Base-by-base conservation (phyloP, 768 basidiomycete genomes). In the Asterophora parasitica region DNA sequence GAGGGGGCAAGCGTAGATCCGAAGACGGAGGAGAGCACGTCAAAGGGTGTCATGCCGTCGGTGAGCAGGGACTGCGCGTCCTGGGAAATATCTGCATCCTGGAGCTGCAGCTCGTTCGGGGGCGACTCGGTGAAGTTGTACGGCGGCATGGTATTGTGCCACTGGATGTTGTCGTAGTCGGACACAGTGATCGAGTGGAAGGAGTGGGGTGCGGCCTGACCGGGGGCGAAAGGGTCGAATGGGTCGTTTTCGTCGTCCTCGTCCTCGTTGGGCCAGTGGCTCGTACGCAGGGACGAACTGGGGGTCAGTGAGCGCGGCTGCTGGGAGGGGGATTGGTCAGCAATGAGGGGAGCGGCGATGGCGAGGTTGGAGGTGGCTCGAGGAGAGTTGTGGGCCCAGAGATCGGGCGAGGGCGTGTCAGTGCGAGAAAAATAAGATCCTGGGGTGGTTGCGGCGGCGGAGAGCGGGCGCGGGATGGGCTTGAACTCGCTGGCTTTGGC, bases 1-100 rank as follows among this genome's bases (percentile, higher is more conserved):
- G 85, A 85, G 2, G 92, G 85, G 0, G 93, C 85, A 8, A 99
- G 76, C 2, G 91, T 83, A 2, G 91, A 85, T 12, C 89, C 92
- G 62, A 99, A 99, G 32, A 99, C 90, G 35, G 90, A 92, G 61
- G 80, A 82, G 15, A 99, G 83, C 35, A 97, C 92, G 58, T 99
- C 96, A 58, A 99, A 87, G 1, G 96, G 96, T 1, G 95, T 95
- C 92, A 99, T 95, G 36, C 92, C 92, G 61, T 90, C 88, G 0
- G 85, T 88, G 42, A 91, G 76, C 66, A 80, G 72, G 28, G 52
- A 42, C 28, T 53, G 52, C 4, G 79, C 77, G 11, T 54, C 53
- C 0, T 30, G 74, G 68, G 10, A 74, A 73, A 31, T 84, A 79
- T 80, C 79, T 48, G 17, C 16, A 41, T 49, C 59, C 53, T 15